A percentile compares a stretch with the other conserved stretches of the same genome.
Conservation (phyloP, 1,139 yeast species). For the Diutina scorzettiae region DNA sequence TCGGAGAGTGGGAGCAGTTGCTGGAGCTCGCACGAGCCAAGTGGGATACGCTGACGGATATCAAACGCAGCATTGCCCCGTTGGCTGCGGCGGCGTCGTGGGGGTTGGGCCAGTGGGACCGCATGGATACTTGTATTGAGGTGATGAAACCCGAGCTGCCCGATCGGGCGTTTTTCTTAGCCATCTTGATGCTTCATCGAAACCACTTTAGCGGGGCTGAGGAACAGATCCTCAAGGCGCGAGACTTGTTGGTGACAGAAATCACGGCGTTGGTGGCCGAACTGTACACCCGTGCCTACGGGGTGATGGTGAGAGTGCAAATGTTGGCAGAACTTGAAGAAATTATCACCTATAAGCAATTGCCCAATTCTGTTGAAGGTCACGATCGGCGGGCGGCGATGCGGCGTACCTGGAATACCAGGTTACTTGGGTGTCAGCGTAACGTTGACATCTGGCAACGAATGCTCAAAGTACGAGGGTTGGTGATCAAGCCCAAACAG, state of each 20-base stretch:
- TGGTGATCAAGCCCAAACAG: constrained; percentile 89
- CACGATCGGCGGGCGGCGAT: constrained; percentile 68
- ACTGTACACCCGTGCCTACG: constrained; percentile 92
- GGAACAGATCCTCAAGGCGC: constrained; percentile 66
- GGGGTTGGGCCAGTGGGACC: constrained; percentile 98
- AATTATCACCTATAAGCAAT: constrained; percentile 74
- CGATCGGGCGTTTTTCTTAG: constrained; percentile 88
- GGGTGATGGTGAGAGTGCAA: constrained; percentile 92
- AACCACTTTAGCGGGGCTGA: constrained; percentile 79
- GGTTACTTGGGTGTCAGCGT: constrained; percentile 86
- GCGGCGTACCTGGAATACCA: constrained; percentile 88
- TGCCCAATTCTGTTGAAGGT: constrained; percentile 47
- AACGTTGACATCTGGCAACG: constrained; percentile 98
- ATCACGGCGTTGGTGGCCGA: constrained; percentile 91
- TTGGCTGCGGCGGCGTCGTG: constrained; percentile 98
- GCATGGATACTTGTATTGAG: constrained; percentile 81
- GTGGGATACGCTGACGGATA: constrained; percentile 70
- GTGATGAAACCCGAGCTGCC: constrained; percentile 91
- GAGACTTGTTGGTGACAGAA: constrained; percentile 85
- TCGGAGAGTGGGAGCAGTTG: constrained; percentile 95
- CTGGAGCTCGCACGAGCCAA: constrained; percentile 77
- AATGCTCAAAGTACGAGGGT: constrained; percentile 83
- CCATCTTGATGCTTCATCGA: constrained; percentile 75
- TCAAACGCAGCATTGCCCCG: constrained; percentile 83
- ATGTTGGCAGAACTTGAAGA: constrained; percentile 96